Conservation (phyloP, 768 basidiomycete species). For the Sporobolomyces roseus region DNA sequence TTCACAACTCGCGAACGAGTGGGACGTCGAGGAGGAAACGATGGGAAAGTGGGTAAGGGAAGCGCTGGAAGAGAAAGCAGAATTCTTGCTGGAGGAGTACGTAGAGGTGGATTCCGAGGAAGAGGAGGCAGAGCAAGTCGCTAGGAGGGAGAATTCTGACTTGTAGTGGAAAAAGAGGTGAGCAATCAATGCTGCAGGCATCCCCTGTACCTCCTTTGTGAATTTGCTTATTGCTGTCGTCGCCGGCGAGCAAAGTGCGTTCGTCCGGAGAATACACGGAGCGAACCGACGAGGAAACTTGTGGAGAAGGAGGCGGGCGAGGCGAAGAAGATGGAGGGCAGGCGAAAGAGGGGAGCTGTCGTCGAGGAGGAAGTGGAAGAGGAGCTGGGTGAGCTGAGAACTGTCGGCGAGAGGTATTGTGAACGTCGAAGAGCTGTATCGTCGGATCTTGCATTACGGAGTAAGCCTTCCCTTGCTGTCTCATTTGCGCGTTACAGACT, state of each 20-base stretch:
- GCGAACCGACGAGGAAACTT: constrained; percentile 15
- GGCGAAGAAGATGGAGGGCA: neutral
- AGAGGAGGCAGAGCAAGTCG: neutral
- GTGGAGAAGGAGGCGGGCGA: constrained; percentile 9
- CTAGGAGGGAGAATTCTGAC: no score
- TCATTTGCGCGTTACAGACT: accelerated
- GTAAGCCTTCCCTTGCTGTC: constrained; percentile 5
- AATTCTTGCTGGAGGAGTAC: no score
- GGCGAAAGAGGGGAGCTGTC: constrained; percentile 9
- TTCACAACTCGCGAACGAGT: no score
- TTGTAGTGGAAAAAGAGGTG: neutral
- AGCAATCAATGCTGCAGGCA: neutral
- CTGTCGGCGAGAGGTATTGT: constrained; percentile 31
- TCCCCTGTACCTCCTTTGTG: neutral
- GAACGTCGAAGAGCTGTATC: constrained; percentile 23
- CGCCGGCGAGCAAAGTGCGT: no score
- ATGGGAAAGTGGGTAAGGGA: no score
- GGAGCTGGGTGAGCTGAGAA: neutral
- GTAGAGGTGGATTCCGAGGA: no score
- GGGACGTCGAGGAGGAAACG: no score
- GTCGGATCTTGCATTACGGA: constrained; percentile 37
- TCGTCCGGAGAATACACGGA: neutral
- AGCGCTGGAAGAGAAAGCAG: no score
- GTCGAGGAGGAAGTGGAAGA: constrained; percentile 1
- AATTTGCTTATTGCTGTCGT: no score